phyloP scores from a whole-genome alignment of 2,329 filamentous ascomycete genomes.

The Sclerotinia borealis region DNA sequence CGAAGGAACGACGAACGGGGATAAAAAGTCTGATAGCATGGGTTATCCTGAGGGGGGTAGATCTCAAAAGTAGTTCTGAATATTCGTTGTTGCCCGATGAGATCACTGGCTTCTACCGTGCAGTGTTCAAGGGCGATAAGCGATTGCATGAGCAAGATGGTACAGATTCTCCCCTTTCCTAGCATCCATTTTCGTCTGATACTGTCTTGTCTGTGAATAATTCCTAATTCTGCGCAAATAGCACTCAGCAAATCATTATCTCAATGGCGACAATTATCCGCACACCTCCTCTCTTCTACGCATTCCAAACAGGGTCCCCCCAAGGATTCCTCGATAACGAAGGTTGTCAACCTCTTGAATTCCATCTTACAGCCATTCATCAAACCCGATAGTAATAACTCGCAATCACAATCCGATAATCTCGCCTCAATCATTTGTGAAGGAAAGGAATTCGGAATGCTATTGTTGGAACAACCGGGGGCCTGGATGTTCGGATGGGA shows the following conservation, averaged over 20 bases:
- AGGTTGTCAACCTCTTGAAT: background rate
- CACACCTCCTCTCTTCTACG: background rate
- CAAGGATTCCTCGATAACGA: background rate
- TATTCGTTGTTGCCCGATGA: constrained; percentile 5
- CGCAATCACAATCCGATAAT: constrained; percentile 2
- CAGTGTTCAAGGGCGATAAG: background rate
- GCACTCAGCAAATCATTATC: background rate
- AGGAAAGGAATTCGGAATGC: constrained; percentile 3
- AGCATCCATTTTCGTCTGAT: background rate
- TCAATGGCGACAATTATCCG: background rate
- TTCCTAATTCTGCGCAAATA: background rate
- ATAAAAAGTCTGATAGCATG: constrained; percentile 2
- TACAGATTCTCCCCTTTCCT: background rate
- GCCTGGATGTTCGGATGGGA: constrained; percentile 4
- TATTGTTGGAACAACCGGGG: constrained; percentile 7
- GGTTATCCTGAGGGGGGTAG: background rate
- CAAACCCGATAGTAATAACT: background rate
- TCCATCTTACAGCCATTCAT: background rate
- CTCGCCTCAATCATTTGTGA: constrained; percentile 9
- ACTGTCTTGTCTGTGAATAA: background rate
- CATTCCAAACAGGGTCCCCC: background rate
- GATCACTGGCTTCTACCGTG: background rate
- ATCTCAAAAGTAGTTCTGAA: background rate
- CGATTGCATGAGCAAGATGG: background rate
- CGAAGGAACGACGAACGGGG: background rate